Conservation (phyloP, 2,329 filamentous ascomycete genomes). For the Ophiostoma himal-ulmi region DNA sequence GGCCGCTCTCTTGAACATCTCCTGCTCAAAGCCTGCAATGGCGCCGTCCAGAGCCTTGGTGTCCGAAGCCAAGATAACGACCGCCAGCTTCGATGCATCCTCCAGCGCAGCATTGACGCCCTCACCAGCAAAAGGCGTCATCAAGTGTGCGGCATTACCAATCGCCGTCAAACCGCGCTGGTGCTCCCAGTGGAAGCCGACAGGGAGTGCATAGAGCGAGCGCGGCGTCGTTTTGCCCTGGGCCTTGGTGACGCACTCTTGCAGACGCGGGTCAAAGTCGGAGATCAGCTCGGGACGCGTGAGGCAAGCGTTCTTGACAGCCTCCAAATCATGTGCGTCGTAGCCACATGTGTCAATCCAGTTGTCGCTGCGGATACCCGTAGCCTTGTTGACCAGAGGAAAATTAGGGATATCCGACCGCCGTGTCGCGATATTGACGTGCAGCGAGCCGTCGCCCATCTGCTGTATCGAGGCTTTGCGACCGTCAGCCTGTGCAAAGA, state of each 20-base stretch:
- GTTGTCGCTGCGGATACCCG: neutral
- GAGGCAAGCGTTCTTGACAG: slow-evolving; percentile 28
- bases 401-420: slow-evolving; percentile 31
- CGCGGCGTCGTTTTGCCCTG: slow-evolving; percentile 38
- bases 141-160: slow-evolving; percentile 56
- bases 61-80: slow-evolving; percentile 35
- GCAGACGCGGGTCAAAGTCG: slow-evolving; percentile 41
- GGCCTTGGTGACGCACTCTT: slow-evolving; percentile 38
- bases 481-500: slow-evolving; percentile 42
- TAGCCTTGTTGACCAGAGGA: neutral
- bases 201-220: slow-evolving; percentile 49
- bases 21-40: slow-evolving; percentile 36
- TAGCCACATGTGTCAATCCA: neutral
- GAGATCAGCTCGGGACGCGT: slow-evolving; percentile 30
- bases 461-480: slow-evolving; percentile 41
- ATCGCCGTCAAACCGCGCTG: slow-evolving; percentile 47
- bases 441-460: slow-evolving; percentile 43
- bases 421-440: slow-evolving; percentile 36
- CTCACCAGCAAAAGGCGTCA: slow-evolving; percentile 54
- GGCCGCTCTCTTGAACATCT: slow-evolving; percentile 36
- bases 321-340: neutral
- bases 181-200: slow-evolving; percentile 44
- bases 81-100: slow-evolving; percentile 47
- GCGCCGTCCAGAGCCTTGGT: slow-evolving; percentile 1
- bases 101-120: slow-evolving; percentile 54